A percentile compares a stretch with the other conserved stretches of the same genome.
These are phyloP conservation scores for Nicotiana tabacum DNA, from an alignment of 257 asterid genomes.

Conservation along the genomic window DNA sequence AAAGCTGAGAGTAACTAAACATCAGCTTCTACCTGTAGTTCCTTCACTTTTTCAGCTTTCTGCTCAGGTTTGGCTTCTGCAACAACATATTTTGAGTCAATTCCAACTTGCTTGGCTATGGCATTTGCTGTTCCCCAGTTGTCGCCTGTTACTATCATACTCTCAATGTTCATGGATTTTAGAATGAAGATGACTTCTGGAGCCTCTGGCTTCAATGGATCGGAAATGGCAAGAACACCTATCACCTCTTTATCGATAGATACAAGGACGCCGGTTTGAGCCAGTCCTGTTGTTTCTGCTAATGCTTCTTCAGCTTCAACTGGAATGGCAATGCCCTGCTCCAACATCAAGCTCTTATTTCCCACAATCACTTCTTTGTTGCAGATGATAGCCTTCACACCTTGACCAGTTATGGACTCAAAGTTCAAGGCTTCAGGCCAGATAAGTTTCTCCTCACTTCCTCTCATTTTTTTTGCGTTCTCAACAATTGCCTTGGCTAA, in stretches of 20 bases:
- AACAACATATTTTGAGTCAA: conserved; percentile 30
- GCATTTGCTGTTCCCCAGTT: conserved; percentile 82
- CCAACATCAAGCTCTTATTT: conserved; percentile 60
- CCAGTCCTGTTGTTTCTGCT: conserved; percentile 47
- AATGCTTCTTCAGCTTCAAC: conserved; percentile 56
- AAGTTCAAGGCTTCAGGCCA: conserved; percentile 59
- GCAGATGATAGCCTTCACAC: conserved; percentile 69
- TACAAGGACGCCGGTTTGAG: conserved; percentile 75
- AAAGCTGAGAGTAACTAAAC: neutral
- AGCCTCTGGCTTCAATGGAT: conserved; percentile 76
- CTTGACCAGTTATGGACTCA: conserved; percentile 77
- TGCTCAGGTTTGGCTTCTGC: conserved; percentile 80
- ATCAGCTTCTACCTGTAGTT: conserved; percentile 53
- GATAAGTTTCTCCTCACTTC: conserved; percentile 35
- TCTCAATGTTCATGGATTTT: conserved; percentile 52
- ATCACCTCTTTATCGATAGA: conserved; percentile 50
- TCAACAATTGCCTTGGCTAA: conserved; percentile 71
- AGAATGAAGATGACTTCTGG: conserved; percentile 55
- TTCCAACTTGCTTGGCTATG: conserved; percentile 69
- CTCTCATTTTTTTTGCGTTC: conserved; percentile 44
- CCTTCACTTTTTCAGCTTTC: conserved; percentile 71
- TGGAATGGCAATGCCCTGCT: conserved; percentile 37
- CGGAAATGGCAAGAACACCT: conserved; percentile 64
- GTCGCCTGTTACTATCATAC: conserved; percentile 73
- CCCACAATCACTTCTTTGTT: conserved; percentile 70